phyloP scores from a whole-genome alignment of 176 grass and related monocot species.

The Pontederia crassipes region DNA sequence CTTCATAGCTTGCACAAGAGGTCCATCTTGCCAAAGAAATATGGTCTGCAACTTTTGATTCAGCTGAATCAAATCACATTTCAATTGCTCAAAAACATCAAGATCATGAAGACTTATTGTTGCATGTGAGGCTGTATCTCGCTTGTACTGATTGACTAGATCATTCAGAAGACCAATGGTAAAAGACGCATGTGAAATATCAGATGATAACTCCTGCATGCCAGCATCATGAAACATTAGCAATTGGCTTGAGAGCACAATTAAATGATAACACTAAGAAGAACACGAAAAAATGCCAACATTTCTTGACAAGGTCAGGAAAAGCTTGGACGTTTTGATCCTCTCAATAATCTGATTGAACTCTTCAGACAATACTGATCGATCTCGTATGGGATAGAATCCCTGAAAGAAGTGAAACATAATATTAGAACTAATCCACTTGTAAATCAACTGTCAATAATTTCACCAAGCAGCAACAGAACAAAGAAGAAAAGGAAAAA shows the following conservation, averaged over 20 bases:
- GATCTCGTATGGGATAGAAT: constrained; percentile 88
- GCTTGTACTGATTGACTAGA: constrained; percentile 42
- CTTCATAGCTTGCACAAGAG: constrained; percentile 94
- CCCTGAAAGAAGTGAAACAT: constrained; percentile 39
- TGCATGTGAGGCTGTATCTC: constrained; percentile 24
- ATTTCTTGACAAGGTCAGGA: constrained; percentile 38
- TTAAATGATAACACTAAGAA: not conserved
- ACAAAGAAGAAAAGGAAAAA: constrained; percentile 7
- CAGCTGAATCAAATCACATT: constrained; percentile 53
- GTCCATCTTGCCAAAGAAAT: constrained; percentile 95
- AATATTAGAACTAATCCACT: constrained; percentile 2
- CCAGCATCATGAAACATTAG: constrained; percentile 14
- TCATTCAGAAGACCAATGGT: constrained; percentile 39
- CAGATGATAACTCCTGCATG: constrained; percentile 49
- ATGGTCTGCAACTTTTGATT: constrained; percentile 68
- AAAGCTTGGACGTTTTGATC: constrained; percentile 52
- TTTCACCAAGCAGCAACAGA: not conserved
- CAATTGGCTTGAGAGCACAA: constrained; percentile 1
- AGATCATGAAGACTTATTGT: constrained; percentile 43
- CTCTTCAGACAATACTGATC: constrained; percentile 57
- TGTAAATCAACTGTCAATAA: not conserved
- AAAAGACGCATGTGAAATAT: constrained; percentile 57
- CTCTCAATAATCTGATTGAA: constrained; percentile 52
- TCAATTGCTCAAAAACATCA: constrained; percentile 52
- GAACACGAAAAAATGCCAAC: constrained; percentile 24